Conservation (phyloP, 176 grass and related monocot species). For the Carex parvula region DNA sequence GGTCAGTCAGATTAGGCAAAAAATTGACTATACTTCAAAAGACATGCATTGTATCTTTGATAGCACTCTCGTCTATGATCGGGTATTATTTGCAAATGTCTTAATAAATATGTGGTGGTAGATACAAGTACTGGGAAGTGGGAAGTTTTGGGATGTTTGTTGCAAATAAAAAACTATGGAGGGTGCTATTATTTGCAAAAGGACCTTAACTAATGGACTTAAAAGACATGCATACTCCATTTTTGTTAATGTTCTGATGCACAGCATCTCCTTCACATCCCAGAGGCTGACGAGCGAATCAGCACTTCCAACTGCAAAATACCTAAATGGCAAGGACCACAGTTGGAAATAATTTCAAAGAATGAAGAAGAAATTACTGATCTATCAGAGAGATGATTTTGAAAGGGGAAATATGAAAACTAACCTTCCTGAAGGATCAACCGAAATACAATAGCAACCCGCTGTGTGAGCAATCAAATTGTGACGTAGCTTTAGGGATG, state of each 20-base stretch:
- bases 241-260: conserved; percentile 94
- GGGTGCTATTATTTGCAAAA: conserved; percentile 18
- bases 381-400: background rate
- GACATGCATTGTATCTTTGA: background rate
- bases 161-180: conserved; percentile 3
- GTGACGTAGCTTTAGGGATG: conserved; percentile 53
- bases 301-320: conserved; percentile 98
- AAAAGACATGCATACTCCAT: conserved; percentile 62
- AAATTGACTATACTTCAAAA: background rate
- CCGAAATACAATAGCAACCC: conserved; percentile 96
- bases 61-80: background rate
- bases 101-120: background rate
- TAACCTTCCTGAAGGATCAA: conserved; percentile 94
- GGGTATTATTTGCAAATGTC: background rate
- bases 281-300: conserved; percentile 99
- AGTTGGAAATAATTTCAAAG: background rate
- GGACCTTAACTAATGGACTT: background rate
- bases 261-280: conserved; percentile 88
- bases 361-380: conserved; percentile 13
- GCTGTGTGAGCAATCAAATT: conserved; percentile 96
- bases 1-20: background rate
- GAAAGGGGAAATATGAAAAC: conserved; percentile 15
- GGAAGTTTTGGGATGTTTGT: background rate
- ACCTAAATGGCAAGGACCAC: conserved; percentile 40
- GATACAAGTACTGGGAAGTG: conserved; percentile 1